Evolutionary conservation across 2,329 filamentous ascomycete genomes (phyloP), one percentile per base, ranked within the genome.

Genomic region (Neonectria faginata): DNA sequence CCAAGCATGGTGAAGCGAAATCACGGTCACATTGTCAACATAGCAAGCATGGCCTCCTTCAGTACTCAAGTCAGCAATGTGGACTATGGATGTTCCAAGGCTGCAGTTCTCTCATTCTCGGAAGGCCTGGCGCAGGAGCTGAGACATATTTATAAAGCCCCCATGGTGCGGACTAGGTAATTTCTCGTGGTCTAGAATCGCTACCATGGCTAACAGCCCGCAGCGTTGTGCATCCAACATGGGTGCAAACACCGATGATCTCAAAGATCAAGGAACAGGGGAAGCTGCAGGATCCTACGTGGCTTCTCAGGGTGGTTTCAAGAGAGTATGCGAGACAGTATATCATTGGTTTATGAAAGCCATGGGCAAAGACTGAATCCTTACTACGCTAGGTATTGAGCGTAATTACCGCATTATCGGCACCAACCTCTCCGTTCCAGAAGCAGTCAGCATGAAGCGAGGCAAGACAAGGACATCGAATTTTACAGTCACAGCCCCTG

Each of bases 21-120:
- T 76, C 89, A 92, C 77, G 90, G 90, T 48, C 90, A 90, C 82
- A 78, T 92, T 22, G 87, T 92, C 31, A 92, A 87, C 0, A 84
- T 92, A n/a, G 88, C 90, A 12, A 88, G 84, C 8, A 79, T 87
- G 36, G 88, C 89, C 0, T 84, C 84, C 8, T 91, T 86, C 74
- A 71, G 85, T 5, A 79, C 84, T 2, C 83, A 86, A 0, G 86
- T 89, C 2, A 82, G 82, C 62, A 86, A 91, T 80, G 84, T 88
- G 33, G 88, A 91, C 77, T 92, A 92, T 77, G 80, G 82, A 1
- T 82, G 85, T 5, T 85, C 82, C 61, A 92, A 92, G 78, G 83
- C 88, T 1, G 88, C 86, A 0, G 84, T 87, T 1, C 75, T 89
- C 3, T 78, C 86, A 2, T 89, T 92, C 76, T 89, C 92, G 72